Conservation (phyloP, 352 stramenopile species). For the Globisporangium cederbergense region DNA sequence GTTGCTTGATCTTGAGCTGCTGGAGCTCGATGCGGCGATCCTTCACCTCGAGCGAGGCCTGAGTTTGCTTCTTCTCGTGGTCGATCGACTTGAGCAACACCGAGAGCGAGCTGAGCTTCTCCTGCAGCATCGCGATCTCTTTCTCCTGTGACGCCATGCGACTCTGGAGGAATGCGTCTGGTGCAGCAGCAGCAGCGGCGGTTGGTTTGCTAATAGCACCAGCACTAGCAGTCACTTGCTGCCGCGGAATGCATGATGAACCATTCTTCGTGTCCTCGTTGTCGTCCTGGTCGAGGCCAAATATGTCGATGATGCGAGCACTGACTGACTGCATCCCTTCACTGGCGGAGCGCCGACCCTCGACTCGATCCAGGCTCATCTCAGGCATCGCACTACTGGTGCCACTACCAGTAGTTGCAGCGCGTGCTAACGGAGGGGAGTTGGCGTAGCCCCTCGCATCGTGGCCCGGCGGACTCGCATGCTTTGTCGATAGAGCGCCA, state of each 20-base stretch:
- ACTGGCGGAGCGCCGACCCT: slow-evolving; percentile 4
- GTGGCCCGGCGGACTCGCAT: not conserved
- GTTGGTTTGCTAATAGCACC: not conserved
- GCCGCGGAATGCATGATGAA: not conserved
- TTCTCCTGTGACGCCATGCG: slow-evolving; percentile 62
- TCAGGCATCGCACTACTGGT: not conserved
- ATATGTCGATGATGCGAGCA: slow-evolving; percentile 20
- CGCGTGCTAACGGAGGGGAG: slow-evolving; percentile 5
- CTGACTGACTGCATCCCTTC: slow-evolving; percentile 5
- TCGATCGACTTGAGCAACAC: slow-evolving; percentile 60
- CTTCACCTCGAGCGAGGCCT: slow-evolving; percentile 63
- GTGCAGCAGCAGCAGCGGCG: not conserved
- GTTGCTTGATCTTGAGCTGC: slow-evolving; percentile 54
- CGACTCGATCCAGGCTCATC: no score
- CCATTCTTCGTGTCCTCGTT: not conserved
- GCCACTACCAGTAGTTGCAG: not conserved
- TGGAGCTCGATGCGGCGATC: slow-evolving; percentile 72
- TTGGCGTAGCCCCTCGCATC: not conserved
- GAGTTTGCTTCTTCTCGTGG: slow-evolving; percentile 58
- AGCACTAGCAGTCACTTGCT: slow-evolving; percentile 2
- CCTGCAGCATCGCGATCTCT: slow-evolving; percentile 65
- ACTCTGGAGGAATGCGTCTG: slow-evolving; percentile 46
- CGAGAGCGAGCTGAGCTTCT: slow-evolving; percentile 64
- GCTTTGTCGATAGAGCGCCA: not conserved
- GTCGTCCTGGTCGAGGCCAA: slow-evolving; percentile 14